A percentile compares a stretch with the other conserved stretches of the same genome.
Evolutionary conservation across 176 grass and related monocot species (phyloP).

Genomic region (Aegilops bicornis): DNA sequence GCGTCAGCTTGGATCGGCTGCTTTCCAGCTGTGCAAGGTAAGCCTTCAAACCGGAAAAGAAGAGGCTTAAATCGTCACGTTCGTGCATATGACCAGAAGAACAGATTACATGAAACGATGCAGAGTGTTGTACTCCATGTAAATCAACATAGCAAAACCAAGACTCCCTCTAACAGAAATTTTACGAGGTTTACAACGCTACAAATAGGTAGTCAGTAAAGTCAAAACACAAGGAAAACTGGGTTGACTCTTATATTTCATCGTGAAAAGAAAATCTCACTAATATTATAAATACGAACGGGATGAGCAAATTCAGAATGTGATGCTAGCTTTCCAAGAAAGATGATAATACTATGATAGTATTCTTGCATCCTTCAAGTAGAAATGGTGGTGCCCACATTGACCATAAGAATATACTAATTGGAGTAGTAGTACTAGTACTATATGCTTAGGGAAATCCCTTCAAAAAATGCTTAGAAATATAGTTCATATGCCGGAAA

Average conservation of each 20-base stretch:
- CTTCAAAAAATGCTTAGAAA: background rate
- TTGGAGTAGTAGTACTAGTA: too few relatives aligned
- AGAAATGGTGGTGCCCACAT: too few relatives aligned
- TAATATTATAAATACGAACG: background rate
- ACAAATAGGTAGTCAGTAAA: too few relatives aligned
- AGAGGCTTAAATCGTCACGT: background rate
- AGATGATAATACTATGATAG: too few relatives aligned
- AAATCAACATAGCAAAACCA: background rate
- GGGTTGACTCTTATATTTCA: too few relatives aligned
- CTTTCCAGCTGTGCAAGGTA: constrained; percentile 87
- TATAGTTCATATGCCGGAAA: background rate
- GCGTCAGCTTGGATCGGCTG: constrained; percentile 67
- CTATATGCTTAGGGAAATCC: too few relatives aligned
- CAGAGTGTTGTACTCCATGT: background rate
- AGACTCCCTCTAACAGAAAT: background rate
- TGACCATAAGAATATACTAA: too few relatives aligned
- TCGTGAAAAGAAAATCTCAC: too few relatives aligned
- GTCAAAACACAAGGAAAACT: background rate
- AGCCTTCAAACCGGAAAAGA: constrained; percentile 31
- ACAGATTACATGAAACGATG: background rate
- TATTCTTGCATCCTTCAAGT: too few relatives aligned
- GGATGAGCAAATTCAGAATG: background rate
- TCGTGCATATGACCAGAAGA: background rate
- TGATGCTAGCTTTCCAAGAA: background rate
- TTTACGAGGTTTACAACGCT: too few relatives aligned